Base-by-base conservation (phyloP, 768 basidiomycete species). In the Ephemerocybe angulata region DNA sequence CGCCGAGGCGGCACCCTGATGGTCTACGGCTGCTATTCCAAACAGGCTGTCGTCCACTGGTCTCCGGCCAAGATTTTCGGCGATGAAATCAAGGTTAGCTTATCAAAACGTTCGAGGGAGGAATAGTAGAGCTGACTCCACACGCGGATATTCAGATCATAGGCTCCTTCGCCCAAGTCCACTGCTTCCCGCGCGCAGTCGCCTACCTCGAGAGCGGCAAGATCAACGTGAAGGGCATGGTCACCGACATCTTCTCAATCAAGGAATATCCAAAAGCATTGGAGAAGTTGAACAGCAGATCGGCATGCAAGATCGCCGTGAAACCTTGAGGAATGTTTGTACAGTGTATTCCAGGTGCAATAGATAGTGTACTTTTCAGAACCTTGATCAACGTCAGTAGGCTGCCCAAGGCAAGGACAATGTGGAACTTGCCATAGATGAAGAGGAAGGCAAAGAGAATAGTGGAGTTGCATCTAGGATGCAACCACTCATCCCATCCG, bases 21-120 rank as follows among this genome's bases (percentile, higher is more conserved):
- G 85, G 80, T 92, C 41, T 96, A 96, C 63, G 93, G 93, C 37
- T 93, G 95, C 35, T 96, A 95, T 66, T 87, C 86, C 68, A 86
- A 93, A 72, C 84, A 85, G 58, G 93, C 90, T 1, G 76, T 80
- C 21, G 89, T 95, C 1, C 84, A 86, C 61, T 95, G 91, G 91
- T 82, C 90, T 1, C 93, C 92, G 3, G 82, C 84, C 50, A 91
- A 90, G 76, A 92, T 93, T 59, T 90, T 93, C 60, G 88, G 90
- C 17, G 77, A 78, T 56, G 76, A 78, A 60, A 78, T 78, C 55
- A 76, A 62, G 66, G 76, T 76, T 30, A 55, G 44, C 22, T 50
- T n/a, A n/a, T n/a, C n/a, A n/a, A n/a, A n/a, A n/a, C n/a, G n/a
- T n/a, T n/a, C n/a, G n/a, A n/a, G n/a, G n/a, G n/a, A n/a, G n/a